Conservation (phyloP, 768 basidiomycete genomes). For the Dacryopinax spathularia region DNA sequence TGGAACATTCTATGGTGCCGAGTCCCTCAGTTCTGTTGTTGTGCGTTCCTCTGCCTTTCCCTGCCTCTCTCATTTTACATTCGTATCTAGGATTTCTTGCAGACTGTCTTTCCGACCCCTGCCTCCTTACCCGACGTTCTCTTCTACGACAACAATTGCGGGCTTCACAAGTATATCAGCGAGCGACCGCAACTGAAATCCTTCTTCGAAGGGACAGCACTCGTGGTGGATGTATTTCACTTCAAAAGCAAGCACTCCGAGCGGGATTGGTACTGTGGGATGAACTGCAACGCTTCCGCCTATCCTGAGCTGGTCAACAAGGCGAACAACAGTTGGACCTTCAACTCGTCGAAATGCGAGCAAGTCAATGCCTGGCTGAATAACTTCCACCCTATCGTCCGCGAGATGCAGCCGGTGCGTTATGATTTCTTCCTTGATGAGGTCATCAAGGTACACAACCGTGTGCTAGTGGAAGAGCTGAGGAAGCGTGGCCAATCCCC, state of each 20-base stretch:
- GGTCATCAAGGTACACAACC: constrained; percentile 24
- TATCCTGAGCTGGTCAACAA: constrained; percentile 21
- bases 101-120: background rate
- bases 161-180: constrained; percentile 3
- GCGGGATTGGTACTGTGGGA: constrained; percentile 17
- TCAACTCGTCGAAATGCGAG: constrained; percentile 4
- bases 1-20: constrained; percentile 3
- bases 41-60: background rate
- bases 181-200: background rate
- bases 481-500: too few relatives aligned
- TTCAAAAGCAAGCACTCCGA: constrained; percentile 27
- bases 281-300: constrained; percentile 19
- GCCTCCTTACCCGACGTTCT: background rate
- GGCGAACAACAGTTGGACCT: constrained; percentile 7
- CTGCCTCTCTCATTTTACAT: background rate
- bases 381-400: constrained; percentile 16
- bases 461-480: background rate
- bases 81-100: background rate
- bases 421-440: constrained; percentile 30
- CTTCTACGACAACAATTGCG: constrained; percentile 16
- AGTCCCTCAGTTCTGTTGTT: background rate
- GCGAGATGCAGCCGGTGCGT: constrained; percentile 24
- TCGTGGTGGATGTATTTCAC: constrained; percentile 28
- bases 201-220: constrained; percentile 9
- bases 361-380: constrained; percentile 6